A percentile compares a stretch with the other conserved stretches of the same genome.
These are phyloP conservation scores for Brassica nigra DNA, from an alignment of 345 rosid genomes.

Conservation along the genomic window DNA sequence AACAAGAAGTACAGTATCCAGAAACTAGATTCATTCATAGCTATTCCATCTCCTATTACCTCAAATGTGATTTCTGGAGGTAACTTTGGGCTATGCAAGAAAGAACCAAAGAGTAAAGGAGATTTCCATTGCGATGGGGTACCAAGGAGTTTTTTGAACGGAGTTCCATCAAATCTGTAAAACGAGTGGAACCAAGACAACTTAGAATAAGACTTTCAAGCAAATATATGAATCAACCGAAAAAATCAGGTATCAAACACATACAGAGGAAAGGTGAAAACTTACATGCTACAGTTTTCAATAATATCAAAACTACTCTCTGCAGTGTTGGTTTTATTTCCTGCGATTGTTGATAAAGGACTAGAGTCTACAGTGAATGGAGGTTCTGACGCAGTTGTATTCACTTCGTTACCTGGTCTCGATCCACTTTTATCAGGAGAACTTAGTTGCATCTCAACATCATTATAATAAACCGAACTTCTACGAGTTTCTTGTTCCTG, in stretches of 20 bases:
- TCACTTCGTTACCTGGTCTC: conserved; percentile 45
- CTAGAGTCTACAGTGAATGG: conserved; percentile 46
- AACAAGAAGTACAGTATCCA: conserved; percentile 12
- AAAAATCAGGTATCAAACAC: conserved; percentile 15
- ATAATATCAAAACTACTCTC: conserved; percentile 43
- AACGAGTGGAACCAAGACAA: conserved; percentile 18
- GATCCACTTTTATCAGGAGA: conserved; percentile 56
- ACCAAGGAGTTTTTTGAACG: conserved; percentile 72
- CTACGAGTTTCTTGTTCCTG: conserved; percentile 59
- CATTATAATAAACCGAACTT: conserved; percentile 52
- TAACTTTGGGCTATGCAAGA: conserved; percentile 72
- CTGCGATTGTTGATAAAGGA: conserved; percentile 32
- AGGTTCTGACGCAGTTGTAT: conserved; percentile 42
- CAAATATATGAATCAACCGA: conserved; percentile 4
- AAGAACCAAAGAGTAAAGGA: conserved; percentile 84
- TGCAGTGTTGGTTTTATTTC: conserved; percentile 41
- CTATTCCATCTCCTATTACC: conserved; percentile 47
- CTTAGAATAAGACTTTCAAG: conserved; percentile 13
- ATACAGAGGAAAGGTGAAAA: conserved; percentile 20
- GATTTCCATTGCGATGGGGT: conserved; percentile 98
- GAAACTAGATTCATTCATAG: conserved; percentile 5
- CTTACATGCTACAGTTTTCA: conserved; percentile 62
- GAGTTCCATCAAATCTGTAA: conserved; percentile 82
- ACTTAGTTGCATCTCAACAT: conserved; percentile 40
- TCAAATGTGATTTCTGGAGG: conserved; percentile 87